Conservation (phyloP, 768 basidiomycete genomes). For the Xerocomus brunneocitrinus region DNA sequence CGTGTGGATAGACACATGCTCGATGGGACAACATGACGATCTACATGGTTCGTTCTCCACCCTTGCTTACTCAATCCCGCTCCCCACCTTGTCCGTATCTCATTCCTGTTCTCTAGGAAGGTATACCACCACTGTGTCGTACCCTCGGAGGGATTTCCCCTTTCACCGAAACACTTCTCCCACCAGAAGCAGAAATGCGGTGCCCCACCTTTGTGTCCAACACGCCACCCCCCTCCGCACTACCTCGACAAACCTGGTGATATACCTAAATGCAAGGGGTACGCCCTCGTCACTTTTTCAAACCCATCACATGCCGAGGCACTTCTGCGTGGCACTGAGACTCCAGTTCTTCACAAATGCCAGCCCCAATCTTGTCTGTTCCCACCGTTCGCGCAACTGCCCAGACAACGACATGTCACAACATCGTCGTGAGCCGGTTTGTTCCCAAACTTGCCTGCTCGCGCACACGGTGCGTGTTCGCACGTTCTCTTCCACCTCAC, state of each 20-base stretch:
- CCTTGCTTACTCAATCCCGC: not conserved
- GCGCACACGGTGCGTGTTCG: no score
- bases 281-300: conserved; percentile 63
- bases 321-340: conserved; percentile 40
- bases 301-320: conserved; percentile 35
- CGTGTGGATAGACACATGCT: conserved; percentile 29
- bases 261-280: conserved; percentile 63
- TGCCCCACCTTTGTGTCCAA: conserved; percentile 39
- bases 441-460: no score
- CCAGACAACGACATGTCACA: no score
- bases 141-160: conserved; percentile 45
- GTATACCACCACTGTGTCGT: conserved; percentile 54
- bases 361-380: no score
- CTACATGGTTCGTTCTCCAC: conserved; percentile 50
- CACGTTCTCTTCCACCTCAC: no score
- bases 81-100: not conserved
- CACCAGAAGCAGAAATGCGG: not conserved
- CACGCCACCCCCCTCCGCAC: conserved; percentile 51
- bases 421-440: no score
- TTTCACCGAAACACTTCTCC: conserved; percentile 39
- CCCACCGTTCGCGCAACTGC: no score
- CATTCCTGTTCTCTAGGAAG: no score
- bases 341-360: no score
- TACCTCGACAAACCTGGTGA: conserved; percentile 55
- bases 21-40: conserved; percentile 63